Conservation (phyloP, 2,329 filamentous ascomycete species). For the Colletotrichum spinosum region DNA sequence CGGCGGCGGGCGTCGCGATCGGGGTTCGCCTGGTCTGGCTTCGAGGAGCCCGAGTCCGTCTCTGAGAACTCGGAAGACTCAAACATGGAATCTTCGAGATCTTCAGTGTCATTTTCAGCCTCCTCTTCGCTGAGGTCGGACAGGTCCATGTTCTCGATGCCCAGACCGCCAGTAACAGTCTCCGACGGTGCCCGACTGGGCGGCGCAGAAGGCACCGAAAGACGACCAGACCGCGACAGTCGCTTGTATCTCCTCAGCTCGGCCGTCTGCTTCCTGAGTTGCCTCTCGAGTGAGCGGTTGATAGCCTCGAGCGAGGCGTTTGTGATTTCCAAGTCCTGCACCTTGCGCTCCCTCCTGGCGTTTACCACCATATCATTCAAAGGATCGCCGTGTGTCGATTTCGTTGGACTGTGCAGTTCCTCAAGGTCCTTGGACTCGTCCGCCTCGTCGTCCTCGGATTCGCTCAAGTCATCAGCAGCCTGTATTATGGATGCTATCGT, state of each 20-base stretch:
- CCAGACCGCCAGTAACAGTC: slow-evolving; percentile 55
- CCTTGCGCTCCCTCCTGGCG: slow-evolving; percentile 91
- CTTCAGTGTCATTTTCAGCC: slow-evolving; percentile 56
- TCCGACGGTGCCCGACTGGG: slow-evolving; percentile 57
- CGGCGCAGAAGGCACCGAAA: slow-evolving; percentile 68
- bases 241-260: slow-evolving; percentile 88
- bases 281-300: slow-evolving; percentile 90
- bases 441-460: slow-evolving; percentile 43
- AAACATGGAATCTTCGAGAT: slow-evolving; percentile 55
- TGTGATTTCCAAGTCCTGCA: slow-evolving; percentile 94
- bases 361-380: slow-evolving; percentile 85
- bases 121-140: slow-evolving; percentile 64
- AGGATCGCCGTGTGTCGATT: slow-evolving; percentile 66
- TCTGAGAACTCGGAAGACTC: slow-evolving; percentile 54
- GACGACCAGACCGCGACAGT: slow-evolving; percentile 82
- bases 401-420: slow-evolving; percentile 68
- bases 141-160: slow-evolving; percentile 57
- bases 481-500: slow-evolving; percentile 69
- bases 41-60: slow-evolving; percentile 53
- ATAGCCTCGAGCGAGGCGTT: slow-evolving; percentile 96
- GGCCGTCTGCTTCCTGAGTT: slow-evolving; percentile 89
- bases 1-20: slow-evolving; percentile 63
- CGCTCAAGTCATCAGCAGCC: slow-evolving; percentile 62
- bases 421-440: slow-evolving; percentile 41
- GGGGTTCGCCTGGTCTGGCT: slow-evolving; percentile 45